These are phyloP conservation scores for Penicillium carneum DNA, from an alignment of 2,329 filamentous ascomycete genomes.

Conservation along the genomic window DNA sequence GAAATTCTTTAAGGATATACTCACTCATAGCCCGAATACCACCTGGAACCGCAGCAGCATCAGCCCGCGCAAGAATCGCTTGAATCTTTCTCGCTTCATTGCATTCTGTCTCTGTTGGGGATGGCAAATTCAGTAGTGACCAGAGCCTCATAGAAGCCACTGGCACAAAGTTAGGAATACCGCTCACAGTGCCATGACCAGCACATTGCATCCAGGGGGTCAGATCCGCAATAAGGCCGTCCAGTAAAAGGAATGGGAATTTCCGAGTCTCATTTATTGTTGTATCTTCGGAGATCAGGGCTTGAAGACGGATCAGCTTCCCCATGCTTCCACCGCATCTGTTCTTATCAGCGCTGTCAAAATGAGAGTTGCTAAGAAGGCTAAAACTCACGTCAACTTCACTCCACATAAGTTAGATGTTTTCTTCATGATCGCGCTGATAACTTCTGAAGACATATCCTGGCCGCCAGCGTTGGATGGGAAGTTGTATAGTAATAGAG, in stretches of 20 bases:
- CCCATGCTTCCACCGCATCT: neutral
- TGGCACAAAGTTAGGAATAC: conserved; percentile 37
- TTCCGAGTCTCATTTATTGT: neutral
- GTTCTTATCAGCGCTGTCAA: neutral
- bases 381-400: neutral
- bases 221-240: conserved; percentile 37
- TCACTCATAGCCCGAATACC: neutral
- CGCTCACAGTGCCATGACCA: conserved; percentile 37
- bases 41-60: neutral
- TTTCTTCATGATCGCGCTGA: neutral
- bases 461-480: conserved; percentile 1
- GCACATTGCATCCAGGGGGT: conserved; percentile 38
- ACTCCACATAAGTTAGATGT: neutral
- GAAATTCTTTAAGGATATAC: neutral
- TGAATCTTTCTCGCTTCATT: neutral
- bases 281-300: neutral
- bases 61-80: neutral
- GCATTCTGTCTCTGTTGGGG: neutral
- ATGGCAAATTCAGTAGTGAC: conserved; percentile 28
- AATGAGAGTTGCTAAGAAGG: neutral
- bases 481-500: neutral
- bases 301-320: neutral
- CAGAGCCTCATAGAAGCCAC: conserved; percentile 34
- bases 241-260: conserved; percentile 20
- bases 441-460: neutral